phyloP scores from a whole-genome alignment of 108 stramenopile species.

The Skeletonema potamos region DNA sequence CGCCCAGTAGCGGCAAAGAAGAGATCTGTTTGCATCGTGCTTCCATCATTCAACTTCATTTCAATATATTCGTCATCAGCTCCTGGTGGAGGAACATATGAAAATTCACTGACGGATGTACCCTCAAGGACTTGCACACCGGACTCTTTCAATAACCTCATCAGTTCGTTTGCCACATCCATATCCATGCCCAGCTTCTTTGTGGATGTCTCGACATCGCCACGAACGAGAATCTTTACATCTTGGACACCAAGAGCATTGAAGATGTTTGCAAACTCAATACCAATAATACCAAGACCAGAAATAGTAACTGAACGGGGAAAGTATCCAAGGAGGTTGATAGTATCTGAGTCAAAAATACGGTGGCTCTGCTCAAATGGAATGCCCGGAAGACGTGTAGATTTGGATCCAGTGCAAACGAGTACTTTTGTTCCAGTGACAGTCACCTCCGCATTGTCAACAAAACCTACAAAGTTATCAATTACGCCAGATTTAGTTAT shows the following conservation, averaged over 20 bases:
- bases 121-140: conserved; percentile 13
- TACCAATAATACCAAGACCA: conserved; percentile 32
- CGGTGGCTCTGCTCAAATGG: conserved; percentile 27
- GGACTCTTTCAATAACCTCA: conserved; percentile 9
- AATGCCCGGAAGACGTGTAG: conserved; percentile 16
- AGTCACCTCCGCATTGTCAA: conserved; percentile 3
- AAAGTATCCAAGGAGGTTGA: conserved; percentile 27
- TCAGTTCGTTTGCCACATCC: conserved; percentile 27
- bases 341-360: conserved; percentile 30
- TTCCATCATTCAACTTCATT: conserved; percentile 20
- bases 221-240: conserved; percentile 29
- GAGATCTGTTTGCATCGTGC: conserved; percentile 20
- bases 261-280: conserved; percentile 38
- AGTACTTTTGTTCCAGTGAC: conserved; percentile 17
- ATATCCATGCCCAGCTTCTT: conserved; percentile 31
- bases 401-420: conserved; percentile 18
- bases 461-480: background rate
- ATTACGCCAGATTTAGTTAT: background rate
- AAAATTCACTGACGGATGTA: conserved; percentile 10
- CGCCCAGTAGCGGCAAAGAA: conserved; percentile 30
- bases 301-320: conserved; percentile 26
- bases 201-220: conserved; percentile 6
- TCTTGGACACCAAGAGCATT: conserved; percentile 12
- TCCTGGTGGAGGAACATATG: conserved; percentile 5
- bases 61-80: conserved; percentile 9